Conservation (phyloP, 352 stramenopile genomes). For the Pythium brachiatum region DNA sequence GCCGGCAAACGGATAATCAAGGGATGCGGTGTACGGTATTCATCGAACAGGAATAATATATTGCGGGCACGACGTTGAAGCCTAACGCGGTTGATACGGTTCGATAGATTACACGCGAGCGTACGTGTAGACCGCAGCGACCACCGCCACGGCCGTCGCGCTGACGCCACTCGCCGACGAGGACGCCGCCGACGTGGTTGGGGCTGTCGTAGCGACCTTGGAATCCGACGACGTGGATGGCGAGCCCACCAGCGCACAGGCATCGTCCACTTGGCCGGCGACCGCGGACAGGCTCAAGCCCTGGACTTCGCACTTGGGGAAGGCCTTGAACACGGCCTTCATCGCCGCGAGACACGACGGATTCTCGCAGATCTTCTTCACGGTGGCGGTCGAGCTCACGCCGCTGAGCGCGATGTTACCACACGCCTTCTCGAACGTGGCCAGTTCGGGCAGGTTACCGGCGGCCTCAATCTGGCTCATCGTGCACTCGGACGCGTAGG, state of each 20-base stretch:
- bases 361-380: background rate
- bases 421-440: background rate
- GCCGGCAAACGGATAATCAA: too few relatives aligned
- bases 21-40: too few relatives aligned
- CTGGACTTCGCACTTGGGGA: background rate
- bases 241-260: background rate
- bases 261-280: background rate
- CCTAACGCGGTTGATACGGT: too few relatives aligned
- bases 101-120: too few relatives aligned
- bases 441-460: background rate
- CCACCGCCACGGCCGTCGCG: background rate
- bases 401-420: background rate
- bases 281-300: background rate
- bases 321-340: background rate
- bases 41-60: too few relatives aligned
- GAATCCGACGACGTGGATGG: background rate
- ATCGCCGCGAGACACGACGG: background rate
- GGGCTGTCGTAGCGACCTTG: background rate
- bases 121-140: background rate
- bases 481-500: background rate
- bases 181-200: background rate
- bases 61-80: too few relatives aligned
- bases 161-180: background rate
- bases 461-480: background rate
- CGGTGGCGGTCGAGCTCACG: background rate